Conservation (phyloP, 2,329 filamentous ascomycete species). For the Grosmannia clavigera region DNA sequence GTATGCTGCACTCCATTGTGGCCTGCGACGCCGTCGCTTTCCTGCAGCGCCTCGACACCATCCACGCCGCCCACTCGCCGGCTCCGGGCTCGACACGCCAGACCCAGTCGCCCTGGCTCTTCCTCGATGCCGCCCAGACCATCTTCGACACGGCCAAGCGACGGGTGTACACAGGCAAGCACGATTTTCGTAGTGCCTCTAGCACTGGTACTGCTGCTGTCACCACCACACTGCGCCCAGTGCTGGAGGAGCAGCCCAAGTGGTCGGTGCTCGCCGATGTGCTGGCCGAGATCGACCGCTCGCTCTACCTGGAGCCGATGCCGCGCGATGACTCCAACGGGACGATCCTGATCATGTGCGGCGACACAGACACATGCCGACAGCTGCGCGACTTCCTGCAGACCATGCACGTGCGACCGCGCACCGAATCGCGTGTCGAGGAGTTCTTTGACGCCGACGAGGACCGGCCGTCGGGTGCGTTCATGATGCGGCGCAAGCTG, state of each 20-base stretch:
- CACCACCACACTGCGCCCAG: slow-evolving; percentile 50
- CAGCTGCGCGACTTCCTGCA: slow-evolving; percentile 87
- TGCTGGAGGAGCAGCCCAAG: slow-evolving; percentile 90
- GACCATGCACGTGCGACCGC: slow-evolving; percentile 67
- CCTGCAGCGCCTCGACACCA: slow-evolving; percentile 85
- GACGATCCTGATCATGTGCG: slow-evolving; percentile 93
- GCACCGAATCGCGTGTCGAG: slow-evolving; percentile 29
- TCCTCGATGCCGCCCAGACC: slow-evolving; percentile 85
- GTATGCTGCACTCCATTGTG: slow-evolving; percentile 70
- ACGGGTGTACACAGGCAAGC: slow-evolving; percentile 67
- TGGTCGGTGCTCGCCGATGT: slow-evolving; percentile 85
- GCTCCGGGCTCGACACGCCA: slow-evolving; percentile 77
- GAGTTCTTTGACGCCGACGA: slow-evolving; percentile 38
- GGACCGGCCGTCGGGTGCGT: slow-evolving; percentile 58
- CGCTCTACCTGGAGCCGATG: slow-evolving; percentile 69
- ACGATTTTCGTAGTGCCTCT: slow-evolving; percentile 34
- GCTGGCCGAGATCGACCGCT: slow-evolving; percentile 76
- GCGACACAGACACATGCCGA: slow-evolving; percentile 70
- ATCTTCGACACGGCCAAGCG: slow-evolving; percentile 85
- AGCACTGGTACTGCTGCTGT: slow-evolving; percentile 12
- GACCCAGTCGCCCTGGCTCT: slow-evolving; percentile 90
- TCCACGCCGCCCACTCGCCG: slow-evolving; percentile 80
- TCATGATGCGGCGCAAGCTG: slow-evolving; percentile 83
- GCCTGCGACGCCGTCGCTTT: slow-evolving; percentile 86
- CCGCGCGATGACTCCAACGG: slow-evolving; percentile 72